Base-by-base conservation (phyloP, 2,329 filamentous ascomycete genomes). In the Colletotrichum sojae region DNA sequence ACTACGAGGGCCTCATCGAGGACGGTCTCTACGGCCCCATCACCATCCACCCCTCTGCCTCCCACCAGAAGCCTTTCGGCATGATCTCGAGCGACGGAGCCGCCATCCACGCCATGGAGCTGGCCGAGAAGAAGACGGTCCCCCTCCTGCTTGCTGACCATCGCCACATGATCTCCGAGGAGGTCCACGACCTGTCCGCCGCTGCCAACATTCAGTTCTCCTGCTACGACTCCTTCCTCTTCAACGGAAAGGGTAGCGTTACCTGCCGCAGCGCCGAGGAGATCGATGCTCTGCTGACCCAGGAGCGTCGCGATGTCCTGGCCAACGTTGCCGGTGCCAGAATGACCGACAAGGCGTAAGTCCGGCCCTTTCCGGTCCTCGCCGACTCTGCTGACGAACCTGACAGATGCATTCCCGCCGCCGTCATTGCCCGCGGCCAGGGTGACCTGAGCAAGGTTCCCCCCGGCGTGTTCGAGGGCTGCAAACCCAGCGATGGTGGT, bases 1-100 rank as follows among this genome's bases (percentile, higher is more conserved):
- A 91, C 73, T 81, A 82, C 25, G 78, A 80, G 1, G 83, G 83
- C 2, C 88, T 90, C 69, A 81, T 91, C 15, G 85, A 89, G 66
- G 89, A 91, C 72, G 90, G 90, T 0, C 77, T 89, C 12, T 88
- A 85, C 58, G 89, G 89, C 0, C 78, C 88, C 3, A 85, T 91
- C 1, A 74, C 86, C 10, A 86, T 91, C 18, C 80, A 81, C 48
- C 80, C 83, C 16, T 69, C 53, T 70, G 52, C 67, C 15, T 43
- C 58, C 9, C 74, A 77, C 5, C 69, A 74, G 1, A 82, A 78
- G 52, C 88, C 88, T 0, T 90, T 88, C 71, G 74, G 80, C 43
- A 73, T 85, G 16, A 88, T 90, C 66, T 85, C 8, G 72, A 84
- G 68, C 4, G 61, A 75, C 3, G 81, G 83, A 4, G 62, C 63